These are phyloP conservation scores for Sarocladium strictum DNA, from an alignment of 2,329 filamentous ascomycete species.

Conservation along the genomic window DNA sequence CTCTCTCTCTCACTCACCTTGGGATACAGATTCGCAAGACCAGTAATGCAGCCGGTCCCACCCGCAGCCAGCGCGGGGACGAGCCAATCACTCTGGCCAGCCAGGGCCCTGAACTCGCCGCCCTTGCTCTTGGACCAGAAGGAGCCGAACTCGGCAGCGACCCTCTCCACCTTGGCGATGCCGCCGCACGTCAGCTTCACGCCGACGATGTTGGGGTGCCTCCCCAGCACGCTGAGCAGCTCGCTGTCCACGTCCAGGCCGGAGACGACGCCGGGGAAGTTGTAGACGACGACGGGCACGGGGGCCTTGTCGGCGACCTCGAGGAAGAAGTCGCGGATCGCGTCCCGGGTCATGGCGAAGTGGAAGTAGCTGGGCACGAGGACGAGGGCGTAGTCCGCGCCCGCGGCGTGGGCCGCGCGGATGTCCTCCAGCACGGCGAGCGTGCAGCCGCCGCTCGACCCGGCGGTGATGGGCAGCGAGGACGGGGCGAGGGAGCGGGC, in stretches of 20 bases:
- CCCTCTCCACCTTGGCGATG: slow-evolving; percentile 64
- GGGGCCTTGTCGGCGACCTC: slow-evolving; percentile 50
- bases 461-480: slow-evolving; percentile 58
- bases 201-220: slow-evolving; percentile 60
- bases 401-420: slow-evolving; percentile 52
- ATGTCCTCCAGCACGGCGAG: slow-evolving; percentile 61
- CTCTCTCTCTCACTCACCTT: too few species aligned
- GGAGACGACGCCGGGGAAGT: slow-evolving; percentile 62
- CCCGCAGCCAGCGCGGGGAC: slow-evolving; percentile 54
- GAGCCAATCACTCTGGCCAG: slow-evolving; percentile 70
- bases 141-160: slow-evolving; percentile 38
- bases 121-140: slow-evolving; percentile 21
- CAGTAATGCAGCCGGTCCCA: slow-evolving; percentile 55
- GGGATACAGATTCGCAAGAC: slow-evolving; percentile 57
- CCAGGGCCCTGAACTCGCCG: slow-evolving; percentile 57
- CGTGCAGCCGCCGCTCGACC: slow-evolving; percentile 60
- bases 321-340: slow-evolving; percentile 57
- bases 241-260: slow-evolving; percentile 65
- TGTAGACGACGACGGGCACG: slow-evolving; percentile 65
- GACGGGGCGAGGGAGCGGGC: slow-evolving; percentile 56
- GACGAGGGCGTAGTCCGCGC: slow-evolving; percentile 62
- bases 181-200: slow-evolving; percentile 70
- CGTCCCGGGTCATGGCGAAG: slow-evolving; percentile 52
- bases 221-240: slow-evolving; percentile 50
- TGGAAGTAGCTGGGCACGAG: slow-evolving; percentile 70